Evolutionary conservation across 768 basidiomycete species (phyloP).

Genomic region (Boletus vermiculosoides): DNA sequence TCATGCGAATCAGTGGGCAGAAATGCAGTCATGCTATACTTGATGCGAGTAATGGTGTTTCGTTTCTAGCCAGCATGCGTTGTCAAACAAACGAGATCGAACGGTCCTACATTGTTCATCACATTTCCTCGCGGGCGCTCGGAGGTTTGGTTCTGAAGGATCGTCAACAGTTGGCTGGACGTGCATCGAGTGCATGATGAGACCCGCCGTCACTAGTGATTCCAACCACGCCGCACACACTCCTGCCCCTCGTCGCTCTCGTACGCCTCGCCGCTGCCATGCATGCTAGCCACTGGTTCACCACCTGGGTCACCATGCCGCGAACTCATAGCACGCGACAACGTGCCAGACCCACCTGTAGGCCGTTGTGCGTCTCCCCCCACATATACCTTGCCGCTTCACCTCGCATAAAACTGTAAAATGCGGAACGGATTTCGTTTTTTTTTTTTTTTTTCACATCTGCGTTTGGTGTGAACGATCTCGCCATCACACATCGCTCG

Average conservation of each 20-base stretch:
- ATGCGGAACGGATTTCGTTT: not conserved
- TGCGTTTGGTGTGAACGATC: too few species aligned
- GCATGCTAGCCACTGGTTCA: constrained; percentile 1
- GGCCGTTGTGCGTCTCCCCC: too few species aligned
- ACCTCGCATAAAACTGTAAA: not conserved
- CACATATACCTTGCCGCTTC: not conserved
- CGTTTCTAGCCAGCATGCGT: not conserved
- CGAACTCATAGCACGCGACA: constrained; percentile 5
- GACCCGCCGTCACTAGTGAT: not conserved
- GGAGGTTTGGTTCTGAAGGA: not conserved
- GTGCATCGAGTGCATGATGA: not conserved
- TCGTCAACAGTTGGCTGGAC: not conserved
- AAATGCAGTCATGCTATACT: not conserved
- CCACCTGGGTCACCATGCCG: constrained; percentile 8
- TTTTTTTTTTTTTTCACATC: too few species aligned
- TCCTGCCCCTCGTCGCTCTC: not conserved
- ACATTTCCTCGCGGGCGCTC: not conserved
- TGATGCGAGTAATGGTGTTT: not conserved
- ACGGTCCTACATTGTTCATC: not conserved
- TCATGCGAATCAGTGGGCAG: not conserved
- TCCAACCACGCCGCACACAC: not conserved
- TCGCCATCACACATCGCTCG: too few species aligned
- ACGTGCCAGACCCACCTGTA: not conserved
- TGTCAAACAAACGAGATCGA: not conserved
- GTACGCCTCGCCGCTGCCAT: not conserved